Base-by-base conservation (phyloP, 108 stramenopile genomes). In the Nannochloropsis gaditana region DNA sequence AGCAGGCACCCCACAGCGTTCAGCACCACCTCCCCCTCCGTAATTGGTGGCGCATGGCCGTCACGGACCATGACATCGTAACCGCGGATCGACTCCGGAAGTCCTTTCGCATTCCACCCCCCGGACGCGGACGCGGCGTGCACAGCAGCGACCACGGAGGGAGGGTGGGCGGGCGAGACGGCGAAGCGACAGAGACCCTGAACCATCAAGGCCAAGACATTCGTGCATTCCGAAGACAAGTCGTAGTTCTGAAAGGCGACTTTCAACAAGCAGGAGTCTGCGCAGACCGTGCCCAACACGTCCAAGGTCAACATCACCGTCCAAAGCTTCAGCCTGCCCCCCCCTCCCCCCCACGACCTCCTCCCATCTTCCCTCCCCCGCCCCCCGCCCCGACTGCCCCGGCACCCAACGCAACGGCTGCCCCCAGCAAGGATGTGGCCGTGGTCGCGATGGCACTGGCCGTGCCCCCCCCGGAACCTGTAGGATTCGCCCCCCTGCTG, bases 401-500 rank as follows among this genome's bases (percentile, higher is more conserved):
- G 59, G 43, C 84, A 0, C 84, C 84, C 21, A 45, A 44, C 3
- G 59, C 50, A 10, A 17, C 19, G 9, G 83, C 45, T 15, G 50
- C 11, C 41, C 59, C 84, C n/a, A 42, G 21, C 41, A 41, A 47
- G 45, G 17, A 6, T 43, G 45, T 42, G 9, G 82, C 11, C 11
- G 82, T 42, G 15, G 47, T 83, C 43, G 43, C 9, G 21, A 80
- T 42, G 59, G 8, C 9, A 44, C 43, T 45, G 80, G 85, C 45
- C 81, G 85, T 21, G 47, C 80, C 45, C 85, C 81, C 81, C 81
- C 44, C 81, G 47, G 80, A 42, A 45, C 86, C 44, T 85, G 81
- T 42, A 85, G 47, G 81, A 82, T 82, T n/a, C 81, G 85, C 45
- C 82, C 85, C 21, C 81, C 45, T 31, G 82, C 44, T 43, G 82